Base-by-base conservation (phyloP, 805 yeast species). In the Barnettozyma botsteinii region DNA sequence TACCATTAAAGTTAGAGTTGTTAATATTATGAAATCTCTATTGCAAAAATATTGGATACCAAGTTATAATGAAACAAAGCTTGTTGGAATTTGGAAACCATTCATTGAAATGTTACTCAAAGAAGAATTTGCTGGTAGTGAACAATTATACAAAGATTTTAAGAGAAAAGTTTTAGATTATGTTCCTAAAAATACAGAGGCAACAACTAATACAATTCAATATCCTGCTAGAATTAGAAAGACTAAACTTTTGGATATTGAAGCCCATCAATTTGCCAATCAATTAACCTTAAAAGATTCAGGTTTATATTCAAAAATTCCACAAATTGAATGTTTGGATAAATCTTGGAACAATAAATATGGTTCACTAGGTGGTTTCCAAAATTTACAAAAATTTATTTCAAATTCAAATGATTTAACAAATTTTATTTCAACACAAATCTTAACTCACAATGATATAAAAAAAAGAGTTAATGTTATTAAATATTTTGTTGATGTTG, bases 201-300 rank as follows among this genome's bases (percentile, higher is more conserved):
- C 28, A 13, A 26, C 41, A 17, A 21, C 24, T 15, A 7, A 26
- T 12, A 12, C 20, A 6, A 18, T 30, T 5, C 31, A 31, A 25
- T 38, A 42, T 18, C 14, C 51, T 3, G 6, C 45, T 2, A 57
- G 56, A 33, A 34, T 60, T 22, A 61, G 70, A 33, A 67, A 66
- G 51, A 48, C 71, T 44, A 80, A 73, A 49, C 60, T 82, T 23
- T 59, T 75, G 43, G 93, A 85, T 38, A 73, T 86, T 38, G 89
- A 84, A 49, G 75, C 85, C 24, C 63, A 73, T 37, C 91, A 80
- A 45, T 69, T 89, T 48, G 96, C 97, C 0, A 69, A 88, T 37
- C 97, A 91, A 60, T 62, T 91, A 40, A 85, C 96, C 0, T 59
- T 86, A n/a, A 69, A 79, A 40, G 96, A 87, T 57, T 85, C 79